phyloP scores from a whole-genome alignment of 2,329 filamentous ascomycete genomes.

The Microsporum ferrugineum region DNA sequence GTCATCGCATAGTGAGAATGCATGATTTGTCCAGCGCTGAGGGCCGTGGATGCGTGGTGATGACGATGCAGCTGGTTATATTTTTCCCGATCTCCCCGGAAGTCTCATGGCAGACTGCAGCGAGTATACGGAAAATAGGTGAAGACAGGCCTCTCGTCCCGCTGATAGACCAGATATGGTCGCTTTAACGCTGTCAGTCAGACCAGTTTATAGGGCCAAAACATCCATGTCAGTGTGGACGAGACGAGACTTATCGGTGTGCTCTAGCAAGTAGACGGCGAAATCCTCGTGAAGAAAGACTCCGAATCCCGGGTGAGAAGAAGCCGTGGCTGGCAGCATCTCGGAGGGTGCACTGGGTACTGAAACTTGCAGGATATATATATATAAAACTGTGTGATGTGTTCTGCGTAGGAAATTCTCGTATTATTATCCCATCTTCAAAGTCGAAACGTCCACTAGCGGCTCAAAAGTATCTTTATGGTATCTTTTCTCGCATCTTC shows the following conservation, averaged over 20 bases:
- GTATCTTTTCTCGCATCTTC: neutral
- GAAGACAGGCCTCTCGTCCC: neutral
- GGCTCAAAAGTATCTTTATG: neutral
- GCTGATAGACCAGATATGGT: neutral
- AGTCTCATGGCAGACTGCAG: neutral
- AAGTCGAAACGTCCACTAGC: neutral
- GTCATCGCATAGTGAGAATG: neutral
- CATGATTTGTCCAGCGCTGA: neutral
- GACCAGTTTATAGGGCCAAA: too few species aligned
- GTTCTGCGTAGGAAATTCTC: neutral
- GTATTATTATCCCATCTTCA: neutral
- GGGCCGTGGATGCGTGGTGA: neutral
- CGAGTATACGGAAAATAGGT: neutral
- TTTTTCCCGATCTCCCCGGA: conserved; percentile 1
- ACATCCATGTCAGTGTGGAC: too few species aligned
- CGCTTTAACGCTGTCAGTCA: neutral
- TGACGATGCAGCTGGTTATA: neutral
- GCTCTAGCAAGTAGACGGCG: too few species aligned
- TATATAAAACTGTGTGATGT: neutral
- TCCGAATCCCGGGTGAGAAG: too few species aligned
- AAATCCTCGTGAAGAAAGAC: too few species aligned
- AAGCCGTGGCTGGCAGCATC: neutral
- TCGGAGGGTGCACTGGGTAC: neutral
- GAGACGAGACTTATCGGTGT: too few species aligned
- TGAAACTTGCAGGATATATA: neutral